Base-by-base conservation (phyloP, 2,329 filamentous ascomycete species). In the Metarhizium anisopliae region DNA sequence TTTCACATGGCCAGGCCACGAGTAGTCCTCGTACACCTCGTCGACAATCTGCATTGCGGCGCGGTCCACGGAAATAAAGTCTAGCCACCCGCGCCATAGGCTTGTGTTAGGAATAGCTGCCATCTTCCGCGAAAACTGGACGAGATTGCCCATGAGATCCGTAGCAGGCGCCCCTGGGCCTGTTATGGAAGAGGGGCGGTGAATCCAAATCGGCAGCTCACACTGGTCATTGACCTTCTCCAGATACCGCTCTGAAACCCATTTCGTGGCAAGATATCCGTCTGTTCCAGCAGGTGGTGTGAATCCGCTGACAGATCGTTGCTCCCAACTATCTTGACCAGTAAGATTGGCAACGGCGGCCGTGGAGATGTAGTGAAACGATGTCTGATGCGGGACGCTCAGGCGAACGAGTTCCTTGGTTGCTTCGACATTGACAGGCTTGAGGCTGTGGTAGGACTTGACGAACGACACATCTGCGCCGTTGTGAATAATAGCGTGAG, bases 401-500 rank as follows among this genome's bases (percentile, higher is more conserved):
- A 61, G 47, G 1, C 56, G 54, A 0, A 63, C 61, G 2, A 74
- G 58, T 14, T 66, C 61, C n/a, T 60, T 58, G 1, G 66, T 70
- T 0, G 69, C 63, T 0, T 42, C 18, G 1, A 72, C 54, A 54
- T 74, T 74, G 6, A 61, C 18, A 0, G 18, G 30, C 6, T 60
- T 51, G 0, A 74, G 58, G 1, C 60, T 56, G 1, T 57, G 45
- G 59, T 72, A 74, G 6, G 56, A 57, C 55, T 73, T 67, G 54
- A 63, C 56, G 61, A 62, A 71, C 8, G 59, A 69, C 13, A 63
- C 62, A 47, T 70, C 67, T 10, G 72, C 73, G 8, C 73, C 75
- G 45, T 68, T 69, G 61, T 78, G 83, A 30, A 87, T 76, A 52
- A 86, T 76, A 4, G 76, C 20, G 20, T 55, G 20, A 5, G 35